phyloP scores from a whole-genome alignment of 2,329 filamentous ascomycete genomes.

The Clonostachys rhizophaga region DNA sequence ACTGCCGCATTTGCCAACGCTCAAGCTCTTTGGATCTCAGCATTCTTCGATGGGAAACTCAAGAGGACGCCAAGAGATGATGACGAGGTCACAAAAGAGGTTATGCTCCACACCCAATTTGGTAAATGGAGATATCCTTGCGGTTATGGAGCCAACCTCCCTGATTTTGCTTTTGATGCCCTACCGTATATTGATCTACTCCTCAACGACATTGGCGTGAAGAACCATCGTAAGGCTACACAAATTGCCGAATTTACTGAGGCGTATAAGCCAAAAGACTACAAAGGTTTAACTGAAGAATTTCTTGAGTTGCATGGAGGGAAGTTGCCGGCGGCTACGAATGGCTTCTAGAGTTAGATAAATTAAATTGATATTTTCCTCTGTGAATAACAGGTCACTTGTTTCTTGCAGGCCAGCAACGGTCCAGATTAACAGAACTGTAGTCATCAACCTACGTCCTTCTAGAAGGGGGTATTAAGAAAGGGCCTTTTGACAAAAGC shows the following conservation, averaged over 20 bases:
- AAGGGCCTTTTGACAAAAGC: too few relatives aligned
- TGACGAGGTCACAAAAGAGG: conserved; percentile 40
- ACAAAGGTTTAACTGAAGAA: conserved; percentile 14
- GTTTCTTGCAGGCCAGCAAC: too few relatives aligned
- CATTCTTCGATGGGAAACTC: conserved; percentile 48
- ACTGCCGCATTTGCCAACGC: conserved; percentile 23
- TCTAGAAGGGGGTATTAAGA: too few relatives aligned
- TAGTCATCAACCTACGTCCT: too few relatives aligned
- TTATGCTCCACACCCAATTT: conserved; percentile 62
- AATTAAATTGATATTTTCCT: too few relatives aligned
- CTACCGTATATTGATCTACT: conserved; percentile 52
- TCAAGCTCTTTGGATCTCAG: conserved; percentile 49
- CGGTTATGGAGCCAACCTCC: conserved; percentile 56
- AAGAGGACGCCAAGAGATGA: conserved; percentile 25
- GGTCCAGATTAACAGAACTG: too few relatives aligned
- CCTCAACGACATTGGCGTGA: conserved; percentile 59
- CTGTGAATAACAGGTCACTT: too few relatives aligned
- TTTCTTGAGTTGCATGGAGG: conserved; percentile 1
- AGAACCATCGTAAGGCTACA: conserved; percentile 8
- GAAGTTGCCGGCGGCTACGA: too few relatives aligned
- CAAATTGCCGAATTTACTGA: neutral
- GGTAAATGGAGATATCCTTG: conserved; percentile 65
- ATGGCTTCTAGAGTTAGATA: too few relatives aligned
- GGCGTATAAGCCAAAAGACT: conserved; percentile 11
- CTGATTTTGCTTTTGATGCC: conserved; percentile 57